phyloP scores from a whole-genome alignment of 1,139 yeast genomes.

The Kurtzmaniella natalensis region DNA sequence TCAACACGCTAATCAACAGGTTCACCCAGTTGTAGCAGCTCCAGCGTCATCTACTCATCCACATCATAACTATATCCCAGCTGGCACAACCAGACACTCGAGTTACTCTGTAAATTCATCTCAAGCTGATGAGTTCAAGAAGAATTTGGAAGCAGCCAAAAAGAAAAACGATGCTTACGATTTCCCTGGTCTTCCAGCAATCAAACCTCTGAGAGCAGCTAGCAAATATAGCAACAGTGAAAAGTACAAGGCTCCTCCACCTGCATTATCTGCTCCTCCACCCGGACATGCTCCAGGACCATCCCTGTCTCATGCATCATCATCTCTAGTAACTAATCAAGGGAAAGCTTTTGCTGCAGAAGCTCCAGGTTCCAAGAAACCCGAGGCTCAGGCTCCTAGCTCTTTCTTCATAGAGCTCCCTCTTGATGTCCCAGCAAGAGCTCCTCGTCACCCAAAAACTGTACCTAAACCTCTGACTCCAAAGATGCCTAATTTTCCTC shows the following conservation, averaged over 20 bases:
- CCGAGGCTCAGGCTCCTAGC: too few relatives aligned
- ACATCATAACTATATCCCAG: too few relatives aligned
- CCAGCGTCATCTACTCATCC: too few relatives aligned
- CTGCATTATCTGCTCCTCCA: constrained; percentile 7
- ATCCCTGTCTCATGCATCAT: too few relatives aligned
- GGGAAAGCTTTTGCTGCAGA: too few relatives aligned
- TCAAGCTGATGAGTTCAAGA: constrained; percentile 16
- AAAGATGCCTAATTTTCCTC: too few relatives aligned
- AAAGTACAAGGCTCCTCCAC: constrained; percentile 1
- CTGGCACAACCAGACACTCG: not conserved
- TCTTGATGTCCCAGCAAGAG: constrained; percentile 21
- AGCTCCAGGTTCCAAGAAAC: too few relatives aligned
- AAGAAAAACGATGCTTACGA: constrained; percentile 74
- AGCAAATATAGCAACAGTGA: constrained; percentile 17
- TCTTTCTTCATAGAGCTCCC: constrained; percentile 58
- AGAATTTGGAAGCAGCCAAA: constrained; percentile 41
- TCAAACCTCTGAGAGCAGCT: constrained; percentile 8
- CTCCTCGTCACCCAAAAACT: constrained; percentile 28
- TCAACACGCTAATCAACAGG: too few relatives aligned
- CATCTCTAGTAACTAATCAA: too few relatives aligned
- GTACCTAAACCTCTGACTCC: constrained; percentile 8
- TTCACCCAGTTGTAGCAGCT: too few relatives aligned
- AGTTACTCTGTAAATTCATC: constrained; percentile 7
- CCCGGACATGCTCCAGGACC: not conserved
- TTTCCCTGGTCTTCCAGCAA: constrained; percentile 57